Evolutionary conservation across 805 yeast species (phyloP).

Genomic region (Metschnikowia gelsemii): DNA sequence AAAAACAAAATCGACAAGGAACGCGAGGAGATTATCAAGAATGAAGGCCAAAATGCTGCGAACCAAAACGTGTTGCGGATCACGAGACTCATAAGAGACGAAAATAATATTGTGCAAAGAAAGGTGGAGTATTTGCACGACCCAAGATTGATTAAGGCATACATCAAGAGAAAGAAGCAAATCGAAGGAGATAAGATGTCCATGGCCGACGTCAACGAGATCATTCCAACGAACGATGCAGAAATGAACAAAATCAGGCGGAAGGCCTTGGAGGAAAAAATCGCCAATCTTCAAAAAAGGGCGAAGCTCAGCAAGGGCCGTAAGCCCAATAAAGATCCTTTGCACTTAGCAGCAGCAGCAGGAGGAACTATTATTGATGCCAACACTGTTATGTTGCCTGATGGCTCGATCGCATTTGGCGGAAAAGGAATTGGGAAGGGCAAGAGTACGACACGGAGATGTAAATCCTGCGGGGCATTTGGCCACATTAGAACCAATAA

Average conservation of each 20-base stretch:
- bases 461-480: conserved; percentile 92
- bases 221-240: conserved; percentile 76
- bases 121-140: conserved; percentile 76
- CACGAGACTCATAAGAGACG: conserved; percentile 76
- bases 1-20: conserved; percentile 37
- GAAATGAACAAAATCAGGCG: conserved; percentile 77
- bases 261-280: conserved; percentile 74
- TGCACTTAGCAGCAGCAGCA: conserved; percentile 43
- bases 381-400: conserved; percentile 44
- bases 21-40: conserved; percentile 31
- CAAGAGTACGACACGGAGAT: conserved; percentile 71
- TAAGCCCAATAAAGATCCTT: conserved; percentile 33
- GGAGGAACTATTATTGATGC: conserved; percentile 45
- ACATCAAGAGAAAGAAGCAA: conserved; percentile 66
- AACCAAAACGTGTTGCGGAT: conserved; percentile 43
- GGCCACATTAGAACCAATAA: conserved; percentile 94
- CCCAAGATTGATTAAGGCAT: conserved; percentile 83
- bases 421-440: conserved; percentile 76
- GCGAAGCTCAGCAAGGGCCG: conserved; percentile 51
- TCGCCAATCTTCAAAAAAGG: conserved; percentile 79
- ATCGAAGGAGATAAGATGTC: conserved; percentile 53
- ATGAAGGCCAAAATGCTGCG: conserved; percentile 26
- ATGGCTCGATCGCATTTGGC: conserved; percentile 46
- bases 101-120: conserved; percentile 82
- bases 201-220: conserved; percentile 68